Conservation (phyloP, 1,139 yeast species). For the Scheffersomyces lignicola region DNA sequence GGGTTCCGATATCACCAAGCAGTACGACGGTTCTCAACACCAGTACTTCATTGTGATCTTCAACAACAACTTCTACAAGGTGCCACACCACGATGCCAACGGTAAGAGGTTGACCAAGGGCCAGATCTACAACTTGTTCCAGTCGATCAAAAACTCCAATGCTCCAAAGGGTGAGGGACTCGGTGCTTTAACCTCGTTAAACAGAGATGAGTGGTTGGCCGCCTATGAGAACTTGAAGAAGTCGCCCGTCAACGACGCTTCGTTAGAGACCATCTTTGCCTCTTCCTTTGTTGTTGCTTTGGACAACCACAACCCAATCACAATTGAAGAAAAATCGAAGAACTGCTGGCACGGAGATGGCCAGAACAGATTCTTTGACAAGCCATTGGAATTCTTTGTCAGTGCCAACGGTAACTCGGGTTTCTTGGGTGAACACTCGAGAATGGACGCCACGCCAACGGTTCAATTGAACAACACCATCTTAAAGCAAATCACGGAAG, state of each 20-base stretch:
- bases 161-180: conserved; percentile 49
- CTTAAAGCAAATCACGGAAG: conserved; percentile 54
- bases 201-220: conserved; percentile 80
- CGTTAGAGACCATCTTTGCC: conserved; percentile 70
- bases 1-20: conserved; percentile 56
- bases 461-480: conserved; percentile 82
- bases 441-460: conserved; percentile 98
- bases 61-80: conserved; percentile 81
- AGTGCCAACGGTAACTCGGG: conserved; percentile 87
- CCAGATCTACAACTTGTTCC: conserved; percentile 67
- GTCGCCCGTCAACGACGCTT: conserved; percentile 56
- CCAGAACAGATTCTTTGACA: conserved; percentile 85
- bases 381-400: conserved; percentile 84
- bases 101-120: conserved; percentile 59
- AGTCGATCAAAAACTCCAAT: conserved; percentile 45
- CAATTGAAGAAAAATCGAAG: conserved; percentile 82
- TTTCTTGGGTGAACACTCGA: conserved; percentile 93
- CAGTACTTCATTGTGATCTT: conserved; percentile 72
- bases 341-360: conserved; percentile 97
- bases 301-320: conserved; percentile 72
- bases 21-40: conserved; percentile 52
- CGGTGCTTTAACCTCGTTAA: conserved; percentile 80
- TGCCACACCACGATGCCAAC: conserved; percentile 60
- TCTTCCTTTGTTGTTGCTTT: conserved; percentile 80
- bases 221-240: conserved; percentile 59